These are phyloP conservation scores for Diatrype stigma DNA, from an alignment of 2,329 filamentous ascomycete species.

Conservation along the genomic window DNA sequence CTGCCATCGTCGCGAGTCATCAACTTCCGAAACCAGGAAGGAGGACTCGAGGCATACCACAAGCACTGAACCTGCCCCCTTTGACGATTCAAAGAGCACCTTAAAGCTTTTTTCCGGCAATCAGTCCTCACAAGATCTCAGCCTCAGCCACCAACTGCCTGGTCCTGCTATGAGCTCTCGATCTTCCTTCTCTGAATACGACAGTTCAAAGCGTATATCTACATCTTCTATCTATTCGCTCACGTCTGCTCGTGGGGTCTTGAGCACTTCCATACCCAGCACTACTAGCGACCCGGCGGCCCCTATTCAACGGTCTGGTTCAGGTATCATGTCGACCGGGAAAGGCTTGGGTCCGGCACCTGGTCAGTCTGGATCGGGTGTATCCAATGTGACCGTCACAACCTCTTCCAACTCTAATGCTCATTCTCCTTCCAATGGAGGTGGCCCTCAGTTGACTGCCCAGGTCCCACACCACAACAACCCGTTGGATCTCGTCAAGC, in stretches of 20 bases:
- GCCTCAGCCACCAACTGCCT: slow-evolving; percentile 34
- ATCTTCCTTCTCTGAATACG: slow-evolving; percentile 46
- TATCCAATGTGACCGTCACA: slow-evolving; percentile 50
- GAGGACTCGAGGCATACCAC: slow-evolving; percentile 30
- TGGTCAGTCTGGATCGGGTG: slow-evolving; percentile 45
- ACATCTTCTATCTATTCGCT: slow-evolving; percentile 70
- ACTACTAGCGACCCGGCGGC: slow-evolving; percentile 47
- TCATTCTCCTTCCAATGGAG: slow-evolving; percentile 35
- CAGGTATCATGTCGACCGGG: slow-evolving; percentile 42
- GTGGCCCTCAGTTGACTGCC: slow-evolving; percentile 43
- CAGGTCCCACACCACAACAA: slow-evolving; percentile 37
- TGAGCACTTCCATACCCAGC: slow-evolving; percentile 48
- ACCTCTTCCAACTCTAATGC: slow-evolving; percentile 43
- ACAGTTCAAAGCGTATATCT: slow-evolving; percentile 58
- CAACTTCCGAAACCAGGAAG: slow-evolving; percentile 35
- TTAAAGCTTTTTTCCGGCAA: slow-evolving; percentile 38
- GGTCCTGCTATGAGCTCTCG: slow-evolving; percentile 44
- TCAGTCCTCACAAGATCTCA: slow-evolving; percentile 14
- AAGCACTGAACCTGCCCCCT: slow-evolving; percentile 35
- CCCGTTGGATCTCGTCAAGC: slow-evolving; percentile 43
- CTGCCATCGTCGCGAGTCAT: slow-evolving; percentile 40
- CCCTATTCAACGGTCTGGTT: slow-evolving; percentile 36
- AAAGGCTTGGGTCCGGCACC: slow-evolving; percentile 35
- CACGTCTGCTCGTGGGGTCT: slow-evolving; percentile 53
- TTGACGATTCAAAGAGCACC: slow-evolving; percentile 46